Evolutionary conservation across 306 rosid species (phyloP), one percentile per base, ranked within the genome.

Genomic region (Prunus mongolica): DNA sequence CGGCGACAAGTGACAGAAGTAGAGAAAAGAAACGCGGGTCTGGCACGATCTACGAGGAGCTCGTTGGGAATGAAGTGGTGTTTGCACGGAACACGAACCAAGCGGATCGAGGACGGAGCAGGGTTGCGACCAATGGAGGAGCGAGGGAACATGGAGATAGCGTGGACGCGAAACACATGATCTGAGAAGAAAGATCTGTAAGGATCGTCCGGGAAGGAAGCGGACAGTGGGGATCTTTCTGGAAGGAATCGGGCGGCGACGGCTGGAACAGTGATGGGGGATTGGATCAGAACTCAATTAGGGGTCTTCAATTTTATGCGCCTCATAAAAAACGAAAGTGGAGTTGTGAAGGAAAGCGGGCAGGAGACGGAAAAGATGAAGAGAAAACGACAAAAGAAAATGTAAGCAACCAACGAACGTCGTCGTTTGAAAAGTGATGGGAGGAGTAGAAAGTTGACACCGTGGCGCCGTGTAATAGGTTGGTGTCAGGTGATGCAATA

Each of bases 51-150:
- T n/a, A 20, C 16, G 63, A 73, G 6, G 34, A 57, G 62, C 24
- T 60, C 50, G 74, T 13, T 38, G 22, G 67, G 52, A 45, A 64
- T 45, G 65, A 7, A 49, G 55, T 61, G 74, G 50, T 0, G 69
- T 22, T 1, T 0, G 71, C 74, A 69, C 67, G 18, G 73, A 76
- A 56, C 34, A 80, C 67, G 38, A 74, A 69, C 79, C 82, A 78
- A 72, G 68, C 74, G 81, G 86, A 80, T 85, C 85, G 81, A 75
- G 27, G 73, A 51, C 34, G 74, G 77, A 78, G 74, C 77, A 55
- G 32, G 61, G 70, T 19, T 15, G 38, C 50, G 77, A 71, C 84
- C 76, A 86, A 80, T 65, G 84, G 87, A 66, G 8, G 69, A 63
- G 3, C 20, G 67, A 18, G 15, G 63, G 74, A 61, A 69, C 61